These are phyloP conservation scores for Rhizopus stolonifer DNA, from an alignment of 371 early-diverging fungal genomes.

Conservation along the genomic window DNA sequence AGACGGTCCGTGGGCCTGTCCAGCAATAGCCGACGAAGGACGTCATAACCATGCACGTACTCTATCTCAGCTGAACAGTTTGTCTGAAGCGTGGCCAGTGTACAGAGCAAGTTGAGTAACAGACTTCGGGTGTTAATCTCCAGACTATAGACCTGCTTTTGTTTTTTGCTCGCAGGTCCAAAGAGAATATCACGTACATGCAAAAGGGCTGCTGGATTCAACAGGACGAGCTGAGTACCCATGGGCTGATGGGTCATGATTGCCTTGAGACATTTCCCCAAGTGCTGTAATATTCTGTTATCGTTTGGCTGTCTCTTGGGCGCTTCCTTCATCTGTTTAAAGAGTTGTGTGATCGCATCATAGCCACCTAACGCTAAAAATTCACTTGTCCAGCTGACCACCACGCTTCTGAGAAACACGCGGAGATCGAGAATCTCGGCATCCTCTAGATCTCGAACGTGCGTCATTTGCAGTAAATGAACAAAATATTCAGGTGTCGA, in stretches of 20 bases:
- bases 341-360: slow-evolving; percentile 36
- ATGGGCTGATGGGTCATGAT: slow-evolving; percentile 48
- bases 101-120: slow-evolving; percentile 40
- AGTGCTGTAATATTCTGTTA: slow-evolving; percentile 39
- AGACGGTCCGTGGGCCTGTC: slow-evolving; percentile 32
- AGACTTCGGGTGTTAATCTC: slow-evolving; percentile 39
- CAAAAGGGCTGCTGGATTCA: slow-evolving; percentile 34
- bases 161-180: slow-evolving; percentile 39
- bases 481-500: slow-evolving; percentile 42
- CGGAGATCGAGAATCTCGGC: slow-evolving; percentile 39
- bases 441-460: slow-evolving; percentile 38
- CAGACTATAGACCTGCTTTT: slow-evolving; percentile 40
- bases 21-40: slow-evolving; percentile 38
- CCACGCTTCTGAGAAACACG: slow-evolving; percentile 44
- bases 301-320: slow-evolving; percentile 39
- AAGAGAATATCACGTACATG: slow-evolving; percentile 50
- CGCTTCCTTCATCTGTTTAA: slow-evolving; percentile 44
- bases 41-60: slow-evolving; percentile 52
- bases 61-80: slow-evolving; percentile 15
- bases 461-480: slow-evolving; percentile 27
- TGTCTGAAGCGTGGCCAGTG: slow-evolving; percentile 44
- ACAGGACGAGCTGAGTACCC: slow-evolving; percentile 41
- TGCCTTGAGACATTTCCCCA: slow-evolving; percentile 47
- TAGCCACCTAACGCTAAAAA: slow-evolving; percentile 47
- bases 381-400: slow-evolving; percentile 51